phyloP scores from a whole-genome alignment of 306 rosid species.

The Biancaea sappan region DNA sequence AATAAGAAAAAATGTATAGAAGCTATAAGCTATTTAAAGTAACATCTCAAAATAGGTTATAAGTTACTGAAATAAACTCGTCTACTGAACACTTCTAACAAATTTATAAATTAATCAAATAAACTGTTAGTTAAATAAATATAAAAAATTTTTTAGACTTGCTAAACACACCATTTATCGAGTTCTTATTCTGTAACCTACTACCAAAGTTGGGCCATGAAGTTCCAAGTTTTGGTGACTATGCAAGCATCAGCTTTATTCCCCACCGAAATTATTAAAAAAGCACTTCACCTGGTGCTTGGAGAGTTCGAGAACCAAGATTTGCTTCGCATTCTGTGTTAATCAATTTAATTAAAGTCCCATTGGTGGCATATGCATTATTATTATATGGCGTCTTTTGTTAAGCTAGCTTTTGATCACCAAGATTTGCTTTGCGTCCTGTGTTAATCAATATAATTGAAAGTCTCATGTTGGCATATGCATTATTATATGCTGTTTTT shows the following conservation, averaged over 20 bases:
- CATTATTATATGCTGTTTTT: background rate
- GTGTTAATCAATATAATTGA: background rate
- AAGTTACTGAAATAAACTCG: too few species aligned
- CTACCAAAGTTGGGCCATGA: slow-evolving; percentile 20
- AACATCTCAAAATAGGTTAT: too few species aligned
- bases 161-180: too few species aligned
- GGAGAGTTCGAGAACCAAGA: background rate
- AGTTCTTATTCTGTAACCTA: too few species aligned
- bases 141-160: too few species aligned
- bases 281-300: slow-evolving; percentile 16
- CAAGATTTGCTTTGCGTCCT: background rate
- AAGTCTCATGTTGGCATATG: background rate
- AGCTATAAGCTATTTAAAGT: too few species aligned
- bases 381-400: too few species aligned
- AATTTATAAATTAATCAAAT: too few species aligned
- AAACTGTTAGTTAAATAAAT: too few species aligned
- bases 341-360: background rate
- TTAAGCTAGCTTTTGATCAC: too few species aligned
- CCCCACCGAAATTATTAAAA: background rate
- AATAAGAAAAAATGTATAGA: too few species aligned
- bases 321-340: background rate
- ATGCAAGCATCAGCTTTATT: background rate
- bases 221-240: slow-evolving; percentile 27
- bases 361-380: slow-evolving; percentile 3
- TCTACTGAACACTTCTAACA: too few species aligned